A percentile compares a stretch with the other conserved stretches of the same genome.
Evolutionary conservation across 1,284 basidiomycete genomes (phyloP).

Genomic region (Mycena sp.): DNA sequence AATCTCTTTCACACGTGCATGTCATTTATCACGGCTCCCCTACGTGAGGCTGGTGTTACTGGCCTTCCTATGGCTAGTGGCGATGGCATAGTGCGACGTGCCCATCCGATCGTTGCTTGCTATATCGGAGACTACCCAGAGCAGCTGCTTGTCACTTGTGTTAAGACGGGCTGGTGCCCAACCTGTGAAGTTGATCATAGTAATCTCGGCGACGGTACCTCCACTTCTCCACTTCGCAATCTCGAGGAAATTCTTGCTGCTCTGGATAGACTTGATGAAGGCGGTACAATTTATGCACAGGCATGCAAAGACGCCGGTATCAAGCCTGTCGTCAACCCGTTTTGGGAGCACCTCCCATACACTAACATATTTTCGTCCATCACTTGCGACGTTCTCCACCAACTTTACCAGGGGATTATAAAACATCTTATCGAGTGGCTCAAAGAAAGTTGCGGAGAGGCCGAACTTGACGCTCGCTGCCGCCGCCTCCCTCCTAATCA

Average conservation of each 20-base stretch:
- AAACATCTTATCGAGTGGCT: too few species aligned
- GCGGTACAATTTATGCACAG: constrained; percentile 14
- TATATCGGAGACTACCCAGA: constrained; percentile 17
- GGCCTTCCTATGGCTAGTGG: constrained; percentile 3
- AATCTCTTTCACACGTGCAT: constrained; percentile 34
- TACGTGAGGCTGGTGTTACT: not conserved
- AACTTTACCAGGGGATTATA: too few species aligned
- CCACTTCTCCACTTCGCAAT: constrained; percentile 3
- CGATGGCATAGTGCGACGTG: constrained; percentile 7
- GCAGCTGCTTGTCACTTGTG: not conserved
- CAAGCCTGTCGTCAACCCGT: constrained; percentile 42
- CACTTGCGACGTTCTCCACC: too few species aligned
- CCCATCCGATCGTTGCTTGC: constrained; percentile 4
- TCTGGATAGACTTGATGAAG: constrained; percentile 23
- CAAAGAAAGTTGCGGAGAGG: constrained; percentile 31
- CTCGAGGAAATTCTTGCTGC: constrained; percentile 18
- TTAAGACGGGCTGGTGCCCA: constrained; percentile 6
- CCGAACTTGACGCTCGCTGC: constrained; percentile 34
- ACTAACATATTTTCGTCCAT: too few species aligned
- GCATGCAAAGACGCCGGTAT: constrained; percentile 27
- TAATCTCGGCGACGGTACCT: constrained; percentile 27
- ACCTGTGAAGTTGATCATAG: constrained; percentile 8
- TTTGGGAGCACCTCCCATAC: constrained; percentile 45
- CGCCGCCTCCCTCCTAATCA: constrained; percentile 30
- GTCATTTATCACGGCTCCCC: not conserved